Evolutionary conservation across 2,329 filamentous ascomycete species (phyloP), one percentile per base, ranked within the genome.

Genomic region (Dryadomyces quercus-mongolicae): DNA sequence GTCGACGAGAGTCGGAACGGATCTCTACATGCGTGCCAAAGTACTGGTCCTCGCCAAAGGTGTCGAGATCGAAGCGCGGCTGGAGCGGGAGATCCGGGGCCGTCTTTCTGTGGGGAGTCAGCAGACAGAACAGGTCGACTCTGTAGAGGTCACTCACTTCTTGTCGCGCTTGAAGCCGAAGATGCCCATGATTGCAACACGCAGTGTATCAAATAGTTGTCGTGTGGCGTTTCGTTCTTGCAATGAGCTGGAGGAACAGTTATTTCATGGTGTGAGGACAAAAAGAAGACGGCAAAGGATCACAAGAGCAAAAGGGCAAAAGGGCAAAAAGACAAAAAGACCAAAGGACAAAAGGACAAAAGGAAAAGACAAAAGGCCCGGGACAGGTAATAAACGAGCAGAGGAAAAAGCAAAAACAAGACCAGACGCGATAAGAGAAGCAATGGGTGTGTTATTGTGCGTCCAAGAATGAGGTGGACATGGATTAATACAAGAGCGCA

Each of bases 141-240:
- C 3, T 13, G n/a, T 15, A 45, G 51, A 34, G 20, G 21, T 12
- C n/a, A 71, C 76, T 71, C 68, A 74, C 72, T 77, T 79, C 66
- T 80, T 81, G 60, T 71, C 75, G 56, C 80, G 69, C 63, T 74
- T 79, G 62, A 81, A 67, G 51, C 77, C 77, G 58, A 81, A 78
- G 2, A 78, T 80, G 21, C 81, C 78, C 78, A 81, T 31, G 25
- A 8, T 31, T 4, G 8, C 25, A 31, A 31, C n/a, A 31, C 25
- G 25, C n/a, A n/a, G n/a, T 31, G 25, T 31, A 31, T 31, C 25
- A 8, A 31, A 31, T 31, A n/a, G n/a, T n/a, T n/a, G 25, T 31
- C 25, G 25, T 8, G 25, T 31, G 25, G n/a, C n/a, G n/a, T n/a
- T n/a, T n/a, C n/a, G n/a, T n/a, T 31, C 25, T 31, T 31, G 25